phyloP scores from a whole-genome alignment of 305 asterid species.

The Solanum chacoense region DNA sequence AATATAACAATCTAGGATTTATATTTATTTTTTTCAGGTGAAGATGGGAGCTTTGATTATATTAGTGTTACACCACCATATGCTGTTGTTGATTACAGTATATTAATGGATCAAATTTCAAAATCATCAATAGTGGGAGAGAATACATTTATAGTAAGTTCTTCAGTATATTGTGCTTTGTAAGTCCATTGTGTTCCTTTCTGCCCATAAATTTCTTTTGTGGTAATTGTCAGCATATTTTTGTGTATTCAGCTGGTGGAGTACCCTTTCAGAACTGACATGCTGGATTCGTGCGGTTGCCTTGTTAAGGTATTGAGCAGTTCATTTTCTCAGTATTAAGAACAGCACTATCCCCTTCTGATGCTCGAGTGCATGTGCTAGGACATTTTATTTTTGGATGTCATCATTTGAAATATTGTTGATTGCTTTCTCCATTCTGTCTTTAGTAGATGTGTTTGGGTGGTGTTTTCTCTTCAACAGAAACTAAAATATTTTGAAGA shows the following conservation, averaged over 20 bases:
- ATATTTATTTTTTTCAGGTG: constrained; percentile 29
- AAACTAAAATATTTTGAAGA: not conserved
- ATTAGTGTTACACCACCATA: constrained; percentile 94
- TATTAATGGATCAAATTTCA: constrained; percentile 69
- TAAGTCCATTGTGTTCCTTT: not conserved
- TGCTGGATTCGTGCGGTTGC: constrained; percentile 70
- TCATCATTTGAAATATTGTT: not conserved
- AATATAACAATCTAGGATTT: not conserved
- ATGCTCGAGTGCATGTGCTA: not conserved
- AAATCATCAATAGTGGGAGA: constrained; percentile 68
- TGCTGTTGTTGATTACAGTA: constrained; percentile 66
- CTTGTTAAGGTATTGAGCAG: constrained; percentile 48
- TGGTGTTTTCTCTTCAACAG: not conserved
- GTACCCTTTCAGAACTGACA: constrained; percentile 76
- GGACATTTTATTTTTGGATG: not conserved
- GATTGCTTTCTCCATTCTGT: not conserved
- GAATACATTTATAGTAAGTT: constrained; percentile 71
- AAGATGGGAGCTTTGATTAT: constrained; percentile 63
- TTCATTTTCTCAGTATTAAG: not conserved
- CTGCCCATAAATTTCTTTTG: not conserved
- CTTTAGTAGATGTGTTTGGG: not conserved
- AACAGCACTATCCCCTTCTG: not conserved
- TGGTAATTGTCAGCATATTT: not conserved
- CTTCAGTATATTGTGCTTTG: not conserved
- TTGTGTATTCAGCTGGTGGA: constrained; percentile 61